These are phyloP conservation scores for Cryptococcus sp. DNA, from an alignment of 1,284 basidiomycete genomes.

Conservation along the genomic window DNA sequence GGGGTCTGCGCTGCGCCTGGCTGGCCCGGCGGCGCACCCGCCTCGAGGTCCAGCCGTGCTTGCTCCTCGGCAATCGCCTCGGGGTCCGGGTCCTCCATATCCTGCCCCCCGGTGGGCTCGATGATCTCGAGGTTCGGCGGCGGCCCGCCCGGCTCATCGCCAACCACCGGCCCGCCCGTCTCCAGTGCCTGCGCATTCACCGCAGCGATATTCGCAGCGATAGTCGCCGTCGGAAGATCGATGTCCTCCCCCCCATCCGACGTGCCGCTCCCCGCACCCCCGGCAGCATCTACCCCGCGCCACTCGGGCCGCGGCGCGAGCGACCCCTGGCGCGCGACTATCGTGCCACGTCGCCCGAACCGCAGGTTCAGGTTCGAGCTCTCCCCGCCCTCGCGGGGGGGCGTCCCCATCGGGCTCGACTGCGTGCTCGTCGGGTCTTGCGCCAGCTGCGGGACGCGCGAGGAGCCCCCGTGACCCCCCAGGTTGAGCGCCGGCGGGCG, in stretches of 20 bases:
- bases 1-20: constrained; percentile 42
- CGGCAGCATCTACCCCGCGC: not conserved
- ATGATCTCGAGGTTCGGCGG: constrained; percentile 32
- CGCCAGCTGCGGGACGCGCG: constrained; percentile 32
- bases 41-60: constrained; percentile 44
- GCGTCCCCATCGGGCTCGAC: constrained; percentile 47
- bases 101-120: constrained; percentile 15
- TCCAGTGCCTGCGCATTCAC: constrained; percentile 37
- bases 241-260: constrained; percentile 41
- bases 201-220: constrained; percentile 34
- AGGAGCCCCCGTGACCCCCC: constrained; percentile 5
- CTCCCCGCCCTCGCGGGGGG: constrained; percentile 26
- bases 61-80: constrained; percentile 44
- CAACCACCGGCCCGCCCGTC: constrained; percentile 24
- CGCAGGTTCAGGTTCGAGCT: constrained; percentile 4
- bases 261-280: constrained; percentile 35
- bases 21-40: constrained; percentile 46
- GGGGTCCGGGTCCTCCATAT: constrained; percentile 37
- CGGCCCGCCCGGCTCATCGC: constrained; percentile 23
- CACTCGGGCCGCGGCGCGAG: constrained; percentile 29
- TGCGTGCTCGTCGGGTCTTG: constrained; percentile 39
- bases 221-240: constrained; percentile 37
- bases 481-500: constrained; percentile 27
- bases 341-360: constrained; percentile 33
- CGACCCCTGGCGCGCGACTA: constrained; percentile 38